A percentile compares a stretch with the other conserved stretches of the same genome.
phyloP scores from a whole-genome alignment of 805 yeast genomes.

The Yarrowia sp. region DNA sequence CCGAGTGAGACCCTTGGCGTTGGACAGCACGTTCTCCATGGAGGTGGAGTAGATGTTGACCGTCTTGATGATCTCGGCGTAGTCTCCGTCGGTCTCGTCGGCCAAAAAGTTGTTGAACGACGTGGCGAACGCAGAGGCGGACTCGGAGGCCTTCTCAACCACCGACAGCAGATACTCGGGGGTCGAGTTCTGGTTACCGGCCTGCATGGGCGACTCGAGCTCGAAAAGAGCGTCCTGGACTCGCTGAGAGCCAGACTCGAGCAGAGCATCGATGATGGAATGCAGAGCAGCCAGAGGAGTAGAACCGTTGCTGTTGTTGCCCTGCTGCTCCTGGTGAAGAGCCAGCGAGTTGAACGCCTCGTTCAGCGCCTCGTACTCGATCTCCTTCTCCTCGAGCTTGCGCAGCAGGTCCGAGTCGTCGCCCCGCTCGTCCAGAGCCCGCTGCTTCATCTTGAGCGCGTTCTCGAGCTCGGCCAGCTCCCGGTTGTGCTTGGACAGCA shows the following conservation, averaged over 20 bases:
- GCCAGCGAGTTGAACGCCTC: slow-evolving; percentile 68
- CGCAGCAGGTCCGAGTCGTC: slow-evolving; percentile 50
- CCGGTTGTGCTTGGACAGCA: slow-evolving; percentile 66
- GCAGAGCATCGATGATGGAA: slow-evolving; percentile 71
- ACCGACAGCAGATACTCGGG: slow-evolving; percentile 72
- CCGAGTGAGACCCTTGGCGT: slow-evolving; percentile 72
- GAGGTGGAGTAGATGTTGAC: slow-evolving; percentile 69
- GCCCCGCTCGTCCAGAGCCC: slow-evolving; percentile 48
- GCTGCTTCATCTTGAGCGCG: slow-evolving; percentile 50
- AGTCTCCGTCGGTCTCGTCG: slow-evolving; percentile 75
- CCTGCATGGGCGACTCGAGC: slow-evolving; percentile 79
- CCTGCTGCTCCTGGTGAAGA: slow-evolving; percentile 48
- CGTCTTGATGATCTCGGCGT: slow-evolving; percentile 63
- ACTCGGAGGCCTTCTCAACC: slow-evolving; percentile 70
- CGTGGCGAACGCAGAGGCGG: slow-evolving; percentile 80
- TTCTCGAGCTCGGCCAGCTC: slow-evolving; percentile 63
- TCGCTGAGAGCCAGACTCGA: slow-evolving; percentile 70
- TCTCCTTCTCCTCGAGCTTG: slow-evolving; percentile 68
- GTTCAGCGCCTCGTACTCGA: slow-evolving; percentile 78
- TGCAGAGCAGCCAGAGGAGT: slow-evolving; percentile 59
- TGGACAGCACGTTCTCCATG: slow-evolving; percentile 66
- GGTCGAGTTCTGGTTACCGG: slow-evolving; percentile 78
- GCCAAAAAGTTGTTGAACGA: slow-evolving; percentile 76
- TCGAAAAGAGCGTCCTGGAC: slow-evolving; percentile 75
- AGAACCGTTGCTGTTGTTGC: slow-evolving; percentile 54